Conservation (phyloP, 176 grass and related monocot genomes). For the Musa acuminata region DNA sequence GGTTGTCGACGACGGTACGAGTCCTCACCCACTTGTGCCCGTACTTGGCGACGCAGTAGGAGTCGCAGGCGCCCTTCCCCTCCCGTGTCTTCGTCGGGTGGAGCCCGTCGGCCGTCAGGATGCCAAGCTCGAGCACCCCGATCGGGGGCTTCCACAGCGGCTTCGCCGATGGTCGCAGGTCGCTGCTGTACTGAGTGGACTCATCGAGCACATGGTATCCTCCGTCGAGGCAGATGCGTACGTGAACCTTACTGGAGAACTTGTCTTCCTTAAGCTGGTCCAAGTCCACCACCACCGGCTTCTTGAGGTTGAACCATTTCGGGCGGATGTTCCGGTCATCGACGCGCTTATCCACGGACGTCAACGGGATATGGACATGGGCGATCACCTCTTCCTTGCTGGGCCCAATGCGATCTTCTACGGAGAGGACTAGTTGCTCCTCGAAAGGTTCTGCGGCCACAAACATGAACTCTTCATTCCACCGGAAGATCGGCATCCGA, state of each 20-base stretch:
- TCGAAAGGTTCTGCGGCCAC: constrained; percentile 13
- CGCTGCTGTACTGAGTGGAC: not conserved
- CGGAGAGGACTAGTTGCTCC: not conserved
- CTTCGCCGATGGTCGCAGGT: constrained; percentile 1
- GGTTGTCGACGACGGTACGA: constrained; percentile 50
- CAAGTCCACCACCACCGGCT: not conserved
- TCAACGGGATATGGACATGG: not conserved
- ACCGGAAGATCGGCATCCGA: not conserved
- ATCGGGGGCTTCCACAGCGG: constrained; percentile 5
- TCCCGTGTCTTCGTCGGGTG: constrained; percentile 56
- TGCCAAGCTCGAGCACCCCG: constrained; percentile 9
- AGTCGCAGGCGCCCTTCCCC: constrained; percentile 47
- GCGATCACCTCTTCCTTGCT: constrained; percentile 7
- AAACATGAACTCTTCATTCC: constrained; percentile 8
- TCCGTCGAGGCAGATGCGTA: constrained; percentile 3
- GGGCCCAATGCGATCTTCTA: not conserved
- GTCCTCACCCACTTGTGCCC: constrained; percentile 91
- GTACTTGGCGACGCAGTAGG: constrained; percentile 95
- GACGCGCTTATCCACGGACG: not conserved
- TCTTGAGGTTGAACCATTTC: not conserved
- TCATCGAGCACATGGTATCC: constrained; percentile 1
- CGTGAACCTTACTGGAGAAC: constrained; percentile 1
- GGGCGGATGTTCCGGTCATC: not conserved
- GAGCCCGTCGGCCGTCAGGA: constrained; percentile 18
- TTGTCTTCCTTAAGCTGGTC: constrained; percentile 10